Evolutionary conservation across 805 yeast species (phyloP), one percentile per base, ranked within the genome.

Genomic region (Lachancea sp.): DNA sequence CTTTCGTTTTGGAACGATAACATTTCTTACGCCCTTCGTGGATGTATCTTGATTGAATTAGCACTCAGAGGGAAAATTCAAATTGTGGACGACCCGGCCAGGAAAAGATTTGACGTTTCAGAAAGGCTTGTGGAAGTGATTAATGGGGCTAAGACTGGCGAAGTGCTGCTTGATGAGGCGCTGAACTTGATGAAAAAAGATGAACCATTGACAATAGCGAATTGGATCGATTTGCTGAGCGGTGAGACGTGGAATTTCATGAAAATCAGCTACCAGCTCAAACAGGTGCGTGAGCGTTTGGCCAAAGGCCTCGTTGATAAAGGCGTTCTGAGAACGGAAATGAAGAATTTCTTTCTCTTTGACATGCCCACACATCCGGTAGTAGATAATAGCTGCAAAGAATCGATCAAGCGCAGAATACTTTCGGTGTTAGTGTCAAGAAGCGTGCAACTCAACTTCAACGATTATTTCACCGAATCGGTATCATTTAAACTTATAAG

Each of bases 281-380:
- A 93, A 62, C 99, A 93, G 69, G 99, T 93, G 4, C 80, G 99
- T 61, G 99, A 93, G 68, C 77, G 99, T 56, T 73, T 93, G 52
- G 95, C 96, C 45, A 93, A 93, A 67, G 99, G 99, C 0, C 73
- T 93, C 43, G 99, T 95, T 32, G 99, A 93, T 66, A 93, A 93
- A 69, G 98, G 99, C 18, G 82, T 93, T 38, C 75, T 95, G 59
- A 82, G 96, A 69, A 93, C 99, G 7, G 99, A 93, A 67, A 80
- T 95, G 65, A 88, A 90, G 63, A 93, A 88, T 69, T 93, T 93
- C 63, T 79, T 93, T 58, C 71, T 93, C 44, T 93, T 93, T 57
- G 99, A 93, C 66, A 93, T 93, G 97, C 96, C 99, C 26, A 93
- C 99, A 8, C 99, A 95, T 66, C 99, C 99, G 7, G 78, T 93